Conservation (phyloP, 371 early-diverging fungal genomes). For the Batrachochytrium dendrobatidis region DNA sequence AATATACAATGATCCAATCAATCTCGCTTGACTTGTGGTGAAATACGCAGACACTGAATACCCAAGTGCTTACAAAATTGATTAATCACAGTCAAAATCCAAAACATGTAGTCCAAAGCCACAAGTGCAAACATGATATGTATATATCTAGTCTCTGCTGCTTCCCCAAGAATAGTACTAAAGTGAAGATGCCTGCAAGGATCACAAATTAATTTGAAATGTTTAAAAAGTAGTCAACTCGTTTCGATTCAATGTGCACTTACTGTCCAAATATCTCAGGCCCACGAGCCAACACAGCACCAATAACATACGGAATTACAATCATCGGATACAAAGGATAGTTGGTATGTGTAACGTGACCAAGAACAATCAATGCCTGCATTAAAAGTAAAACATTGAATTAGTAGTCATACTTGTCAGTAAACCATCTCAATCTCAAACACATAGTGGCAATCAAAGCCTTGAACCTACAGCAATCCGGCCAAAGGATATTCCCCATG, state of each 20-base stretch:
- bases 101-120: constrained; percentile 67
- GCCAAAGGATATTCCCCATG: constrained; percentile 77
- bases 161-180: constrained; percentile 55
- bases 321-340: constrained; percentile 75
- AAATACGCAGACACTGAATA: constrained; percentile 75
- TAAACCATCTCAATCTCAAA: background rate
- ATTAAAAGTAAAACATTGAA: constrained; percentile 5
- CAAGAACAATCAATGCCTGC: constrained; percentile 73
- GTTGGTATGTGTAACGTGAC: constrained; percentile 71
- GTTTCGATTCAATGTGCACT: constrained; percentile 11
- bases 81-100: constrained; percentile 76
- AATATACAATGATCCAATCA: too few species aligned
- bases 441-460: background rate
- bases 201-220: background rate
- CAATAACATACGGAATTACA: constrained; percentile 63
- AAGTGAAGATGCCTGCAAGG: constrained; percentile 29
- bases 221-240: background rate
- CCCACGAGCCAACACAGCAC: constrained; percentile 58
- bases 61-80: constrained; percentile 76
- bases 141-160: constrained; percentile 63
- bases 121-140: constrained; percentile 58
- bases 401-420: background rate
- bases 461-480: constrained; percentile 72
- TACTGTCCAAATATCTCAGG: constrained; percentile 53
- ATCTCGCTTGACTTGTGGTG: too few species aligned